Conservation (phyloP, 441 rosid species). For the Croton setiger region DNA sequence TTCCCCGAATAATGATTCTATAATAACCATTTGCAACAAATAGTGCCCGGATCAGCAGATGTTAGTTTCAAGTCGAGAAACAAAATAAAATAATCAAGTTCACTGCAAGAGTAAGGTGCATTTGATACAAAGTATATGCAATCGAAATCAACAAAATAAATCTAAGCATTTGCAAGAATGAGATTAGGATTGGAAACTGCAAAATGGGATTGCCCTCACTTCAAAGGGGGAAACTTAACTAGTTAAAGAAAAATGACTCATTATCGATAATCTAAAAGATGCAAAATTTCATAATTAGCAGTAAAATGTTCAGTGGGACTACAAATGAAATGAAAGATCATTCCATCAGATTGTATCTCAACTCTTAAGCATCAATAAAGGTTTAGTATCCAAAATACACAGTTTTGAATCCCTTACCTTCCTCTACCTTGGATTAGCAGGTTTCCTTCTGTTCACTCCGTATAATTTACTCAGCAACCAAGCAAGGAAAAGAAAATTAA, state of each 20-base stretch:
- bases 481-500: background rate
- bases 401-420: background rate
- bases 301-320: background rate
- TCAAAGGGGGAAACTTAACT: background rate
- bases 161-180: background rate
- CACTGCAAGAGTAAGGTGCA: background rate
- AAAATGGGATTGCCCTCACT: background rate
- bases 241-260: background rate
- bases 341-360: too few relatives aligned
- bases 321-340: background rate
- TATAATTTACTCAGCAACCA: constrained; percentile 3
- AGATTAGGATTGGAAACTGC: background rate
- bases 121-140: background rate
- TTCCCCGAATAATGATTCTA: background rate
- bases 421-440: background rate
- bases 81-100: background rate
- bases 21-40: background rate
- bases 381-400: background rate
- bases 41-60: background rate
- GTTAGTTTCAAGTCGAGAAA: background rate
- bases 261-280: background rate
- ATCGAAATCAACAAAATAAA: background rate
- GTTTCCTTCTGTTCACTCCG: constrained; percentile 5
- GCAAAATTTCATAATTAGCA: background rate
- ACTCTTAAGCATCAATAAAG: too few relatives aligned